Base-by-base conservation (phyloP, 768 basidiomycete species). In the Calocybe cyanea region DNA sequence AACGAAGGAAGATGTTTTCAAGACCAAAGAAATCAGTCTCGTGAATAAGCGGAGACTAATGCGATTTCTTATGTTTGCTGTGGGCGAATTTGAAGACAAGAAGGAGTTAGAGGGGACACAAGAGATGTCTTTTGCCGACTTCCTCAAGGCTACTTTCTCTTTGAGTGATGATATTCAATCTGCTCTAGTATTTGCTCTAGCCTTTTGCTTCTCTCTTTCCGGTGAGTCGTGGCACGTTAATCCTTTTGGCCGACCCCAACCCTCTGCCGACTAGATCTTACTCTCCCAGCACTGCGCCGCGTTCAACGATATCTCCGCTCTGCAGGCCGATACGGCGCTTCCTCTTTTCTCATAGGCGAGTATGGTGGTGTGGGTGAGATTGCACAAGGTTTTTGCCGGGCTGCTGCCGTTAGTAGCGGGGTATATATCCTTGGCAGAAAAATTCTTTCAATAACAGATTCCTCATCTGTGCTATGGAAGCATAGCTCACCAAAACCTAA, bases 281-380 rank as follows among this genome's bases (percentile, higher is more conserved):
- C 87, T 1, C 58, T 80, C 7, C 72, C 76, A 1, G 79, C 87
- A 1, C 65, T 98, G 7, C 62, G 64, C n/a, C 83, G 93, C 6
- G 66, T 93, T 9, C 79, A 83, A 6, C 66, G 72, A 18, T 92
- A 88, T 59, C 71, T 97, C 11, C 81, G 73, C 38, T 90, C 92
- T 0, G 66, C 81, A 14, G 93, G 94, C 2, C 76, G 90, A 23
- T 97, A 96, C 57, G 94, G 94, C 2, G 58, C 74, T 2, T 63
- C 76, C 64, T 82, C 93, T 1, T 97, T 92, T 67, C 77, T 98
- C 13, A 73, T 98, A n/a, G 92, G 92, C 0, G 92, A 96, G 54
- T 97, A 96, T 60, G 95, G 95, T 14, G 90, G 92, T 15, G 73
- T 85, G 0, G 95, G 95, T 4, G 95, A 97, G 58, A 81, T 97